Evolutionary conservation across 2,329 filamentous ascomycete genomes (phyloP).

Genomic region (Colletotrichum coccodes): DNA sequence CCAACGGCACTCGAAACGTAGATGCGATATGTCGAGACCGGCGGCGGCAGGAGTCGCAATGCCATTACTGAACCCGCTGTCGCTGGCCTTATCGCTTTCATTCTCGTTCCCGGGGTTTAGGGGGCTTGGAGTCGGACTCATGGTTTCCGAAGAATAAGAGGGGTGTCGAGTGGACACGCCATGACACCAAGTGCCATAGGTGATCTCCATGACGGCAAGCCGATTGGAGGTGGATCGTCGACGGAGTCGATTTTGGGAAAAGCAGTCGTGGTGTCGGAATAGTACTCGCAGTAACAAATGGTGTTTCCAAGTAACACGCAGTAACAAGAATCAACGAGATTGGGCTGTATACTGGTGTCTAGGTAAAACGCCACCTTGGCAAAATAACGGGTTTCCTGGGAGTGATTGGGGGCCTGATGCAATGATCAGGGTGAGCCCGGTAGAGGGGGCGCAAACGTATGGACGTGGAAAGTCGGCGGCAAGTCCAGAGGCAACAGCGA

Average conservation of each 20-base stretch:
- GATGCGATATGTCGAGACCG: slow-evolving; percentile 23
- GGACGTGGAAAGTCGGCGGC: not conserved
- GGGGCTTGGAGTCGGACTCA: slow-evolving; percentile 33
- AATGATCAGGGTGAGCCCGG: slow-evolving; percentile 14
- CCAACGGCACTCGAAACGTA: slow-evolving; percentile 32
- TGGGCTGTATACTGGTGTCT: slow-evolving; percentile 32
- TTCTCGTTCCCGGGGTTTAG: slow-evolving; percentile 26
- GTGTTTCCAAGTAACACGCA: slow-evolving; percentile 32
- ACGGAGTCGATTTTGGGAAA: slow-evolving; percentile 25
- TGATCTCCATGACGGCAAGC: slow-evolving; percentile 31
- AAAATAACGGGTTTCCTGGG: not conserved
- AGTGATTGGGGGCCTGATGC: slow-evolving; percentile 4
- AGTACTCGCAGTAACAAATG: slow-evolving; percentile 33
- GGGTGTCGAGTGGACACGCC: slow-evolving; percentile 35
- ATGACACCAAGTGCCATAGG: slow-evolving; percentile 35
- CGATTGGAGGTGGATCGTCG: slow-evolving; percentile 23
- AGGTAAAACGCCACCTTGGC: slow-evolving; percentile 34
- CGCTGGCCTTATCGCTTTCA: slow-evolving; percentile 31
- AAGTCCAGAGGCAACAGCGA: slow-evolving; percentile 25
- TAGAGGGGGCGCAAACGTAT: slow-evolving; percentile 4
- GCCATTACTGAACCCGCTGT: slow-evolving; percentile 17
- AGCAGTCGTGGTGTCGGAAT: slow-evolving; percentile 14
- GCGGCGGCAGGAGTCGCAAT: slow-evolving; percentile 7
- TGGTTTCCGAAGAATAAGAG: slow-evolving; percentile 33
- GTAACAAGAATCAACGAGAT: slow-evolving; percentile 33